These are phyloP conservation scores for Boletales sp. DNA, from an alignment of 768 basidiomycete genomes.

Conservation along the genomic window DNA sequence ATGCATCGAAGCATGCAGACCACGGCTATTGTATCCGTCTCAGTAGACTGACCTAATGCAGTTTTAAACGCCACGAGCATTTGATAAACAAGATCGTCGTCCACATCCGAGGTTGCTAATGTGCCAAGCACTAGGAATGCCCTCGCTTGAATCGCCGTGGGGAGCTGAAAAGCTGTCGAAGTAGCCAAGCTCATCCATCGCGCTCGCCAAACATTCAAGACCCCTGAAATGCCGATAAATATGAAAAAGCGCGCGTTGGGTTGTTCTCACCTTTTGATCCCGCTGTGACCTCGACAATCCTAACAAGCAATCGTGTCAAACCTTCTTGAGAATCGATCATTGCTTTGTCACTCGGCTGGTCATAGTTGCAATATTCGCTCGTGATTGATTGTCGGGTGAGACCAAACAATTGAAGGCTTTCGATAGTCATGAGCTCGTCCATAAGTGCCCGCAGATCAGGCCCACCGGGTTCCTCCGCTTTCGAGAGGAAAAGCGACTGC, in stretches of 20 bases:
- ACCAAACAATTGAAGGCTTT: constrained; percentile 69
- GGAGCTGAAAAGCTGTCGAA: constrained; percentile 86
- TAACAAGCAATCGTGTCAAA: constrained; percentile 59
- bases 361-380: constrained; percentile 64
- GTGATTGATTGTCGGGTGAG: constrained; percentile 57
- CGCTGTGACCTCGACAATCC: constrained; percentile 60
- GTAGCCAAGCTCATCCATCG: constrained; percentile 91
- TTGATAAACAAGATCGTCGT: constrained; percentile 91
- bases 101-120: constrained; percentile 82
- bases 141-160: constrained; percentile 82
- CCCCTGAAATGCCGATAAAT: constrained; percentile 40
- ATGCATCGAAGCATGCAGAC: constrained; percentile 90
- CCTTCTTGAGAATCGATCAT: constrained; percentile 64
- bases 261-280: constrained; percentile 60
- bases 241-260: neutral
- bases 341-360: constrained; percentile 50
- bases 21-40: constrained; percentile 66
- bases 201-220: constrained; percentile 87
- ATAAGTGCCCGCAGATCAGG: constrained; percentile 62
- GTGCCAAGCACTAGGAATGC: constrained; percentile 81
- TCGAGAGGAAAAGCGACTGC: constrained; percentile 65
- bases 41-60: constrained; percentile 63
- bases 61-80: constrained; percentile 84
- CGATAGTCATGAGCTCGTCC: constrained; percentile 53
- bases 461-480: constrained; percentile 54